Evolutionary conservation across 2,329 filamentous ascomycete species (phyloP), one percentile per base, ranked within the genome.

Genomic region (Hymenoscyphus fructigenus): DNA sequence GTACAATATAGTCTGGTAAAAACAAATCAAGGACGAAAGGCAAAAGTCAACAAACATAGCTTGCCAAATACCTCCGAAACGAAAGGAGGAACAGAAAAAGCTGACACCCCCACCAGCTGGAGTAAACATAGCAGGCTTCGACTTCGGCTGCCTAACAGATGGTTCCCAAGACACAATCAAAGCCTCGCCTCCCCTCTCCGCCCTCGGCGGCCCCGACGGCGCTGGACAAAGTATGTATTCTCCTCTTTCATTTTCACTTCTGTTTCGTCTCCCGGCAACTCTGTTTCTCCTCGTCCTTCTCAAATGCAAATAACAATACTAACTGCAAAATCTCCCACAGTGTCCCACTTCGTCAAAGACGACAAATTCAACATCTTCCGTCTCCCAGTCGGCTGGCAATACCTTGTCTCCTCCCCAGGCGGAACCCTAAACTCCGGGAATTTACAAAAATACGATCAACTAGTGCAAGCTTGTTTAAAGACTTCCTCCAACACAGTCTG

Each of bases 381-480:
- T 44, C 77, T 89, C 9, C 84, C 84, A 0, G 81, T 85, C 0
- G 78, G 79, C 17, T 88, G 86, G 86, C 85, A 88, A 69, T 88
- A 81, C 69, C 79, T 88, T n/a, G 77, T 83, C 69, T 80, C 81
- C 67, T 75, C 82, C 55, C 74, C 83, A n/a, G 83, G 83, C 29
- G 81, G 78, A 26, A 77, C 75, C 14, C 78, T 89, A 36, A 77
- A 87, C 71, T 58, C 75, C 15, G 74, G 70, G 14, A 85, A 85
- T 64, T 73, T 83, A 26, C 80, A 72, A 1, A 78, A 80, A 44
- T 88, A 86, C 70, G 81, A 88, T 70, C 76, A 79, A 29, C 76
- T 88, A 9, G 78, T 88, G 26, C 81, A 86, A 69, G 80, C 79
- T 29, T 89, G 86, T 69, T 76, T 88, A 20, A 77, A 73, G 20